These are phyloP conservation scores for Kappamyces sp. DNA, from an alignment of 192 early-diverging fungal genomes.

Conservation along the genomic window DNA sequence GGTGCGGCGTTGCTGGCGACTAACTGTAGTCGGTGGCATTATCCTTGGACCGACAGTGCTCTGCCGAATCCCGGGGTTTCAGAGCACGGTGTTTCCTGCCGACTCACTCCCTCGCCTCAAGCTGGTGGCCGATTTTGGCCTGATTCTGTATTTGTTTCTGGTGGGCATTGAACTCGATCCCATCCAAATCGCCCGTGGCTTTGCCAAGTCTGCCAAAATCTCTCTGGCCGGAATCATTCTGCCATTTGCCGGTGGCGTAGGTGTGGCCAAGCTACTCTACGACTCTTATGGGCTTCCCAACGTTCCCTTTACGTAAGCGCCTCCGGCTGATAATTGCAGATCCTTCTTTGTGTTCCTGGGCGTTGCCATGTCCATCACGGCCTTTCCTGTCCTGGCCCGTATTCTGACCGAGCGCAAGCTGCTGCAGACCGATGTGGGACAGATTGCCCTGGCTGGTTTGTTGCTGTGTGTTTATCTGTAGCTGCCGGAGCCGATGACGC, in stretches of 20 bases:
- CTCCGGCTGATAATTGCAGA: conserved; percentile 35
- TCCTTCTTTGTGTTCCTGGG: conserved; percentile 81
- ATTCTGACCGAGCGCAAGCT: conserved; percentile 87
- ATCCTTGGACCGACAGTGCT: conserved; percentile 82
- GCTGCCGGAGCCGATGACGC: conserved; percentile 82
- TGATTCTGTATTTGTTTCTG: conserved; percentile 85
- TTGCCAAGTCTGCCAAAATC: conserved; percentile 42
- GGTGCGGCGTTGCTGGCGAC: neutral
- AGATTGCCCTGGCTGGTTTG: conserved; percentile 64
- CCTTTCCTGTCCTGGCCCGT: conserved; percentile 92
- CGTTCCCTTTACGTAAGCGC: conserved; percentile 4
- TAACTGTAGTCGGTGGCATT: conserved; percentile 62
- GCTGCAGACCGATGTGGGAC: conserved; percentile 70
- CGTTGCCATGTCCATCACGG: conserved; percentile 89
- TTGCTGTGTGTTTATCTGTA: too few relatives aligned
- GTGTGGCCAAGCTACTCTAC: conserved; percentile 50
- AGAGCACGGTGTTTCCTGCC: conserved; percentile 64
- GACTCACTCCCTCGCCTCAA: conserved; percentile 64
- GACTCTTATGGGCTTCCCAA: conserved; percentile 21
- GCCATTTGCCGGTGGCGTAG: conserved; percentile 74
- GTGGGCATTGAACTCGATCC: conserved; percentile 62
- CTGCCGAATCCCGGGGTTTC: conserved; percentile 65
- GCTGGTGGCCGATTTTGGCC: conserved; percentile 79
- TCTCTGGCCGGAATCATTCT: conserved; percentile 73
- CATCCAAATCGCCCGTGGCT: conserved; percentile 18